Conservation (phyloP, 2,329 filamentous ascomycete species). For the Sporothrix pallida region DNA sequence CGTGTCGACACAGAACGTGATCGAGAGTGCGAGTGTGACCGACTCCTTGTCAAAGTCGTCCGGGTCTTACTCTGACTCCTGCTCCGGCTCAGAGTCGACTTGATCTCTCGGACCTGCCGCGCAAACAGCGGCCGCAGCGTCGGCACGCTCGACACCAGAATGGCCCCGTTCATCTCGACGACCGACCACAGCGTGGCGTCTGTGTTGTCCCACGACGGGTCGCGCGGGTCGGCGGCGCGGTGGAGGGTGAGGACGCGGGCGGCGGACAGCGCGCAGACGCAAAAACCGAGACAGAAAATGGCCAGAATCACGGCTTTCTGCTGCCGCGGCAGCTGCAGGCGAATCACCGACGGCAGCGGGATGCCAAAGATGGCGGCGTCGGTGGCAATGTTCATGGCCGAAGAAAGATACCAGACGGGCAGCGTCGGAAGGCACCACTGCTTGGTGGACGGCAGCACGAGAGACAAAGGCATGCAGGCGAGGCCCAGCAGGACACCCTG, state of each 20-base stretch:
- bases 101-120: not conserved
- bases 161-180: constrained; percentile 7
- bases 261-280: not conserved
- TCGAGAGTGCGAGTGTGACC: not conserved
- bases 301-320: not conserved
- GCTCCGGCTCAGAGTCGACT: not conserved
- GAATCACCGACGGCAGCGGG: not conserved
- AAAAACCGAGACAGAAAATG: not conserved
- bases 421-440: not conserved
- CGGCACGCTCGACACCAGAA: not conserved
- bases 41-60: not conserved
- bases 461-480: not conserved
- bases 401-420: not conserved
- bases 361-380: constrained; percentile 2
- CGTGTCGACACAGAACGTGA: not conserved
- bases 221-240: not conserved
- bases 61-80: not conserved
- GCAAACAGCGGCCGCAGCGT: not conserved
- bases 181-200: not conserved
- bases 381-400: constrained; percentile 3
- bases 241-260: not conserved
- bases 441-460: not conserved
- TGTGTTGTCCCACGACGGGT: constrained; percentile 1
- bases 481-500: not conserved
- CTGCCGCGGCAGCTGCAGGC: not conserved